phyloP scores from a whole-genome alignment of 2,329 filamentous ascomycete genomes.

The Drechmeria coniospora region DNA sequence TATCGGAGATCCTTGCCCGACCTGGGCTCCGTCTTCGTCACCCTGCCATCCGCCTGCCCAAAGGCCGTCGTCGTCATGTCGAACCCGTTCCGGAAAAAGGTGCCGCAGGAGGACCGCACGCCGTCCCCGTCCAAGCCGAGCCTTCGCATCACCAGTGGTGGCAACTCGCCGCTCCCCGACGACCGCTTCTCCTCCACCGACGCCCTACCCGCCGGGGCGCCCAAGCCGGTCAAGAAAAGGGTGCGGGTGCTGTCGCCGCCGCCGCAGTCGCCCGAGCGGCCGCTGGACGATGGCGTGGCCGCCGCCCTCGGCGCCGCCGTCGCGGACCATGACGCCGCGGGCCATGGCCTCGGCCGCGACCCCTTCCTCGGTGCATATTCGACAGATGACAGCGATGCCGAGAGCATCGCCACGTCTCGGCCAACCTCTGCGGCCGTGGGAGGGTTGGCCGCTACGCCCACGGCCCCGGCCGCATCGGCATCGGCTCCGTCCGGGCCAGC shows the following conservation, averaged over 20 bases:
- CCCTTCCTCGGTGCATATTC: slow-evolving; percentile 9
- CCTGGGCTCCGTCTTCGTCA: too few relatives aligned
- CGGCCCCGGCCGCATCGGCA: not conserved
- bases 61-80: slow-evolving; percentile 8
- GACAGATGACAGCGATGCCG: slow-evolving; percentile 10
- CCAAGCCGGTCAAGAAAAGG: slow-evolving; percentile 48
- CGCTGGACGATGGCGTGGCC: slow-evolving; percentile 13
- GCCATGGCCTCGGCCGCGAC: slow-evolving; percentile 17
- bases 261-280: slow-evolving; percentile 32
- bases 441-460: slow-evolving; percentile 1
- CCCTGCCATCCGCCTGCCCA: not conserved
- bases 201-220: too few relatives aligned
- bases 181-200: too few relatives aligned
- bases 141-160: slow-evolving; percentile 3
- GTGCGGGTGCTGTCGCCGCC: slow-evolving; percentile 52
- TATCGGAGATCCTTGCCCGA: not conserved
- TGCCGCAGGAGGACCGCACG: slow-evolving; percentile 5
- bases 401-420: slow-evolving; percentile 10
- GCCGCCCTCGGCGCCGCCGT: slow-evolving; percentile 7
- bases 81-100: slow-evolving; percentile 11
- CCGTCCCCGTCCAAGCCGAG: slow-evolving; percentile 7
- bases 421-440: not conserved
- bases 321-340: slow-evolving; percentile 3
- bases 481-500: not conserved
- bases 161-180: slow-evolving; percentile 2